A percentile compares a stretch with the other conserved stretches of the same genome.
Conservation (phyloP, 1,139 yeast genomes). For the Saccharomyces hybrid region DNA sequence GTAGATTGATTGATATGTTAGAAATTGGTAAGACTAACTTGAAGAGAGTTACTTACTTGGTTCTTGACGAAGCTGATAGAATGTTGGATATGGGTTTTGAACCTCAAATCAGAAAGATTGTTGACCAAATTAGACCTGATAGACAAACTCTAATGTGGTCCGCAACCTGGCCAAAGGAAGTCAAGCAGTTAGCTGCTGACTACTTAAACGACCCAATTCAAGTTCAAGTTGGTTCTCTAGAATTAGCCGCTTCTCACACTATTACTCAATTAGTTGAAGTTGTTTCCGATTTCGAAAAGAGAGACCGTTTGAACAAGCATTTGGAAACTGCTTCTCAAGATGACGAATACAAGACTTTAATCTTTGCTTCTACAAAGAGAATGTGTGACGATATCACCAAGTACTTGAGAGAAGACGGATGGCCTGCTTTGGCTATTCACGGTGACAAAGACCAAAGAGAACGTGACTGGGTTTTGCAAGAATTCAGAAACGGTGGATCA, state of each 20-base stretch:
- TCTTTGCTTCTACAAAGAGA: conserved; percentile 94
- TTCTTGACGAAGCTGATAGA: conserved; percentile 93
- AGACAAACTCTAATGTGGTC: conserved; percentile 99
- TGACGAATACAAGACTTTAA: conserved; percentile 66
- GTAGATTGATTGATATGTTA: conserved; percentile 96
- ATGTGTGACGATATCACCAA: conserved; percentile 93
- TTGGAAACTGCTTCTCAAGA: conserved; percentile 79
- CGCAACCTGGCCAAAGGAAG: conserved; percentile 99
- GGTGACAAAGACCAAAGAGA: conserved; percentile 98
- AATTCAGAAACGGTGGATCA: conserved; percentile 84
- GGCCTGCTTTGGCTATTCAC: conserved; percentile 98
- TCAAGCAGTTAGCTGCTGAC: conserved; percentile 84
- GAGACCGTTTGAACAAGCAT: conserved; percentile 81
- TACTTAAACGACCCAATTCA: conserved; percentile 89
- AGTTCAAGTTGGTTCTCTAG: conserved; percentile 93
- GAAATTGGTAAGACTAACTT: conserved; percentile 92
- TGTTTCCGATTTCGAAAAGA: conserved; percentile 83
- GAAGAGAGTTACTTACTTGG: conserved; percentile 93
- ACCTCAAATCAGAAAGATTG: conserved; percentile 91
- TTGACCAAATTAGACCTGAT: conserved; percentile 93
- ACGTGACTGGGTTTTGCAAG: conserved; percentile 96
- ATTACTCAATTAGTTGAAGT: conserved; percentile 92
- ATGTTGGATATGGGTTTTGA: conserved; percentile 98
- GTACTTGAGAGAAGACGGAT: conserved; percentile 90
- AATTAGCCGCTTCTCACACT: conserved; percentile 92